Base-by-base conservation (phyloP, 2,329 filamentous ascomycete genomes). In the Colletotrichum magnum region DNA sequence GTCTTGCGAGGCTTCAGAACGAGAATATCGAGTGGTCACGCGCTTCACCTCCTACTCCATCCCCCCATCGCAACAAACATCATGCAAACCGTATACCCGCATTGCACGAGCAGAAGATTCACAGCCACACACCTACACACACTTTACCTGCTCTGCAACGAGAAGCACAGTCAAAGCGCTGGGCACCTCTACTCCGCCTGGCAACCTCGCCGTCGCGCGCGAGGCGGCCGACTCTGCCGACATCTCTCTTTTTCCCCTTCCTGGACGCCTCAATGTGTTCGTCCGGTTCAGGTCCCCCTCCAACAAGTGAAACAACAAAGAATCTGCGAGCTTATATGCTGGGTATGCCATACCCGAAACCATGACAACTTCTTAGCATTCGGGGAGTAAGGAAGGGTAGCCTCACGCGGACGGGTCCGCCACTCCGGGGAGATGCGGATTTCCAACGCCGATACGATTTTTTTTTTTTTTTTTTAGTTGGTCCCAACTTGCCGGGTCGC, bases 321-420 rank as follows among this genome's bases (percentile, higher is more conserved):
- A 12, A 21, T 56, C 7, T 10, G 7, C 32, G 41, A 62, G 59
- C 59, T 62, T 61, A 61, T 61, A 61, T 62, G 45, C 59, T 62
- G 45, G 59, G 36, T 54, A 47, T 18, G 24, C 24, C n/a, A 12
- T 54, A 53, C n/a, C 59, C 59, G 59, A 62, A 62, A 54, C 59
- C 51, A 47, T 62, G 59, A 62, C 59, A 54, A 36, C 32, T 36
- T 10, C 36, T 54, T 15, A 24, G 39, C 50, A 54, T 10, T 36
- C 32, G 32, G 32, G 32, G 32, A 36, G 21, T 24, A 24, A 24
- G 21, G 21, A 24, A 9, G 36, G 16, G 59, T 12, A n/a, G 50
- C 28, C 7, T n/a, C 28, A 43, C 24, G 9, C 9, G 41, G n/a
- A 6, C 24, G 54, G 36, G n/a, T 45, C 59, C 50, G 48, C 21